Conservation (phyloP, 306 rosid genomes). For the Dicorynia guianensis region DNA sequence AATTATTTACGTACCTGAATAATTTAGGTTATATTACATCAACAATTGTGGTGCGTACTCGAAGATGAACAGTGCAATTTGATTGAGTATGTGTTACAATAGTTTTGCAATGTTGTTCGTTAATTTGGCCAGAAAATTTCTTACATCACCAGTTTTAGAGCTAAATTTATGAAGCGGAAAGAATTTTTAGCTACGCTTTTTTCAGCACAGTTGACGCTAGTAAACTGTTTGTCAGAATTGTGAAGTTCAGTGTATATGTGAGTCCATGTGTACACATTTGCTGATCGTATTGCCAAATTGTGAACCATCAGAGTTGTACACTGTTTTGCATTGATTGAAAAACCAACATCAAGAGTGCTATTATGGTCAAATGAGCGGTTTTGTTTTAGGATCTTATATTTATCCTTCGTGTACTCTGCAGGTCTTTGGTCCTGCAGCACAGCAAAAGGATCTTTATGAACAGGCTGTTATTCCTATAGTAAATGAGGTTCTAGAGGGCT, state of each 20-base stretch:
- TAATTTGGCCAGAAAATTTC: not conserved
- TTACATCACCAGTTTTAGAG: not conserved
- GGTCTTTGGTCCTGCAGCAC: constrained; percentile 94
- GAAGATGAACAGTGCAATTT: not conserved
- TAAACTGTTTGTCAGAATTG: not conserved
- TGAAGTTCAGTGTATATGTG: not conserved
- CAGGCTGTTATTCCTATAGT: constrained; percentile 91
- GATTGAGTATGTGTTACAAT: not conserved
- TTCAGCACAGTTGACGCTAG: not conserved
- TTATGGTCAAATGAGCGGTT: not conserved
- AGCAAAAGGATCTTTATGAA: constrained; percentile 84
- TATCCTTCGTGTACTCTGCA: constrained; percentile 14
- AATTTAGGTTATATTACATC: too few relatives aligned
- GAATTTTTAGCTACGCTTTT: not conserved
- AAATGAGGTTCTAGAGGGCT: constrained; percentile 86
- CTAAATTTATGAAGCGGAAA: not conserved
- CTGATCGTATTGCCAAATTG: not conserved
- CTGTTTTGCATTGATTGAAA: not conserved
- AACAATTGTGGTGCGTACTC: too few relatives aligned
- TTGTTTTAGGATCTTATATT: not conserved
- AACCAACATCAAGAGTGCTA: not conserved
- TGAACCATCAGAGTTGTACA: not conserved
- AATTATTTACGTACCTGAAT: not conserved
- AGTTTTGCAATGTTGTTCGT: not conserved
- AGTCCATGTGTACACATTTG: not conserved